These are phyloP conservation scores for Rhazya stricta DNA, from an alignment of 257 asterid genomes.

Conservation along the genomic window DNA sequence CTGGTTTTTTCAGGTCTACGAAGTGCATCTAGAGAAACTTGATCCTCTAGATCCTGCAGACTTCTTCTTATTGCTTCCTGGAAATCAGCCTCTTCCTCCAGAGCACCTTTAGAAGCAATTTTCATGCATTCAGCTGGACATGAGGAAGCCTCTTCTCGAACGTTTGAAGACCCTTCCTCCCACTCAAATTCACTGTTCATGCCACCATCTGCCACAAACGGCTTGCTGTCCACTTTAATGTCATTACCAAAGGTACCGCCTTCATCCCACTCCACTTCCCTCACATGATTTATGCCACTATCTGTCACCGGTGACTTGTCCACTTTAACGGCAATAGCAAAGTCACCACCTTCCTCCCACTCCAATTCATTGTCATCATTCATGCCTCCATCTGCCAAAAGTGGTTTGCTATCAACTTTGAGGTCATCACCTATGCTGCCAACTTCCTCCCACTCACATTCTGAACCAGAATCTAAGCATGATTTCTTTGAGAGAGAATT, in stretches of 20 bases:
- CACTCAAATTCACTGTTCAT: conserved; percentile 52
- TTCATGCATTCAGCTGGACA: conserved; percentile 29
- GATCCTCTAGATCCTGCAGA: conserved; percentile 46
- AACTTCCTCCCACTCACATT: conserved; percentile 70
- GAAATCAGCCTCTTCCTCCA: conserved; percentile 61
- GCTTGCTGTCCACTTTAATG: conserved; percentile 19
- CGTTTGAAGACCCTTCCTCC: conserved; percentile 63
- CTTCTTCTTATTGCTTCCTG: conserved; percentile 80
- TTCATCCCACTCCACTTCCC: conserved; percentile 66
- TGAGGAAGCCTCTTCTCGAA: conserved; percentile 33
- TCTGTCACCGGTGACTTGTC: conserved; percentile 19
- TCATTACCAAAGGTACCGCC: conserved; percentile 23
- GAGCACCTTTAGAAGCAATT: conserved; percentile 44
- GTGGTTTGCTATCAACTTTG: conserved; percentile 19
- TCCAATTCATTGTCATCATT: conserved; percentile 56
- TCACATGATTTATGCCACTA: conserved; percentile 35
- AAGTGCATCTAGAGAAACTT: conserved; percentile 21
- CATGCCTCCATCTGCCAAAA: conserved; percentile 28
- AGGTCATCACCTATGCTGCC: conserved; percentile 12
- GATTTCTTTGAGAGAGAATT: conserved; percentile 30
- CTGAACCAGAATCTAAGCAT: conserved; percentile 43
- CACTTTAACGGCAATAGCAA: background rate
- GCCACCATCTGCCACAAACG: conserved; percentile 27
- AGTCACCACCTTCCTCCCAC: conserved; percentile 65
- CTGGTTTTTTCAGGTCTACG: conserved; percentile 22